Evolutionary conservation across 495 filamentous ascomycete genomes (phyloP), one percentile per base, ranked within the genome.

Genomic region (Massariosphaeria phaeospora): DNA sequence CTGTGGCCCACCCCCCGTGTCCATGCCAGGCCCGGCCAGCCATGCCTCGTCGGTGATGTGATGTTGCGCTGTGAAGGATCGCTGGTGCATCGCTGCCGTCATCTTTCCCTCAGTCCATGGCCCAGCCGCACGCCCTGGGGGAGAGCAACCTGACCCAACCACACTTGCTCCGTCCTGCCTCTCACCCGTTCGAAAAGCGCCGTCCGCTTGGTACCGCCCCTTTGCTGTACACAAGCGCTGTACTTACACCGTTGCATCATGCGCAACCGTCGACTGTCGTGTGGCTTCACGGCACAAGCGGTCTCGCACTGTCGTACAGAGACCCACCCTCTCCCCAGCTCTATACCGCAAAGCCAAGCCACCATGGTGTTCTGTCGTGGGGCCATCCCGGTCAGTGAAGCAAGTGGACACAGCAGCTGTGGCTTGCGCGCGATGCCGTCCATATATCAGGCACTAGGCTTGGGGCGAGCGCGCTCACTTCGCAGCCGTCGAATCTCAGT

Each of bases 401-500:
- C 26, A 57, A 21, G 24, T 21, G 33, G 31, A 24, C 30, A 47
- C 50, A 25, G 31, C 36, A 41, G 21, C 25, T 12, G 27, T 48
- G 34, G 29, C 17, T 17, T 6, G 34, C 46, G 35, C 20, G 17
- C 20, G 9, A 15, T 31, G 51, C 27, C 31, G 36, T 27, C 5
- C 46, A 46, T 31, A 42, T 26, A 23, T 59, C 43, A 49, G 30
- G 53, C 34, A n/a, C 48, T 7, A 6, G 27, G n/a, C 39, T 13
- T 38, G 4, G 51, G 8, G 13, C 30, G 42, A 29, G 25, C 45
- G 43, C 52, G 69, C 56, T 75, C 67, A 21, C 58, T 66, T 38
- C 68, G 52, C 31, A 71, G 75, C 40, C 76, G 79, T 64, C 82
- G 72, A 47, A 84, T 81, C 57, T 80, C 84, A 0, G 61, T 64